Evolutionary conservation across 2,329 filamentous ascomycete species (phyloP), one percentile per base, ranked within the genome.

Genomic region (Emmonsiellopsis sp.): DNA sequence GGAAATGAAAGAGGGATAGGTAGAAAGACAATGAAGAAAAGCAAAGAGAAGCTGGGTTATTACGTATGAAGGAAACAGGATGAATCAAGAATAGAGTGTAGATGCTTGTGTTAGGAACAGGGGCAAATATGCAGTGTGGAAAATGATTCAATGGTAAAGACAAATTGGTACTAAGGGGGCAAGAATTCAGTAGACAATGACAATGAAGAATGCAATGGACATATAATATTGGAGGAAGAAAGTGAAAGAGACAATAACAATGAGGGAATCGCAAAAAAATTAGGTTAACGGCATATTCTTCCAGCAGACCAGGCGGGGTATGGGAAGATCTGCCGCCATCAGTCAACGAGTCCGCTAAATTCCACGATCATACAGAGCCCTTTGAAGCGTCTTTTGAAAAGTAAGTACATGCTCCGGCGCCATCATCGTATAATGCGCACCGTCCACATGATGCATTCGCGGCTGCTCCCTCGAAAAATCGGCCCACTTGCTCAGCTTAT

Each of bases 361-460:
- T 6, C 52, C 52, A 30, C 45, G 52, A 11, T 50, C 52, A 20
- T 13, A 11, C 15, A 53, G 38, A 11, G 50, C 55, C 7, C 26
- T 40, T 20, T 53, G 48, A 20, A 57, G 32, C 5, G 41, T 66
- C 44, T 60, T 59, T 53, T 64, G 58, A 58, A 75, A 74, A 3
- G 50, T 55, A 16, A 53, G 55, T 1, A 74, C 63, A 61, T 73
- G 55, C n/a, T 71, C 66, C 2, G 65, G 65, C 2, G 59, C 58
- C 48, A 74, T 61, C 66, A 75, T 70, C 3, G 68, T 74, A 52
- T 72, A 70, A 59, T 74, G 73, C 5, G 59, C 61, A 2, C 72
- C 72, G 2, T 55, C 60, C 6, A 72, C 70, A 7, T 65, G 59
- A 52, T 73, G 68, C 50, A 69, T 71, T 10, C 57, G 56, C 1